Conservation (phyloP, 2,329 filamentous ascomycete genomes). For the Alternaria conjuncta region DNA sequence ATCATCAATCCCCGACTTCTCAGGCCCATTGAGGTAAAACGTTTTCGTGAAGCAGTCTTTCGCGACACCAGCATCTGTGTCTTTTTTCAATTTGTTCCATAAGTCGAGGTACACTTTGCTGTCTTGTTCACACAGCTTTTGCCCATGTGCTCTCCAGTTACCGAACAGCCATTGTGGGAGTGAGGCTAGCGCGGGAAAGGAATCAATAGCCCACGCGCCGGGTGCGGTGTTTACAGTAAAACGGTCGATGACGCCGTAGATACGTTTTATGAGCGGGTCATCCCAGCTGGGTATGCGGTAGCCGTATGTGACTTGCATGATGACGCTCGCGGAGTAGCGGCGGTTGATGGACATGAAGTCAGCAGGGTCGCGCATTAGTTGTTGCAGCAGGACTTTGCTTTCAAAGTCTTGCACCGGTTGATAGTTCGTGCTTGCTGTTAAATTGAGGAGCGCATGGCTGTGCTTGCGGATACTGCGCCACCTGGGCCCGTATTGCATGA, state of each 20-base stretch:
- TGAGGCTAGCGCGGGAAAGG: slow-evolving; percentile 38
- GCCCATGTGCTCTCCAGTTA: slow-evolving; percentile 36
- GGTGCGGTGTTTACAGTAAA: slow-evolving; percentile 42
- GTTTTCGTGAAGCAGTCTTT: slow-evolving; percentile 44
- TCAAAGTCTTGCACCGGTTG: slow-evolving; percentile 55
- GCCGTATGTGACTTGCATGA: slow-evolving; percentile 45
- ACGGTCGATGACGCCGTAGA: slow-evolving; percentile 39
- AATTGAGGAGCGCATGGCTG: slow-evolving; percentile 41
- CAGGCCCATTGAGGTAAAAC: slow-evolving; percentile 42
- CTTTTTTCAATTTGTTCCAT: slow-evolving; percentile 39
- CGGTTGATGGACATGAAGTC: slow-evolving; percentile 42
- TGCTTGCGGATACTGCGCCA: slow-evolving; percentile 47
- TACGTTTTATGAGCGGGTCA: slow-evolving; percentile 41
- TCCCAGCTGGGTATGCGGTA: slow-evolving; percentile 44
- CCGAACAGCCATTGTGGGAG: slow-evolving; percentile 41
- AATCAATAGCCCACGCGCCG: slow-evolving; percentile 36
- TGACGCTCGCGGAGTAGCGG: slow-evolving; percentile 42
- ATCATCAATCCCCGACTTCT: slow-evolving; percentile 44
- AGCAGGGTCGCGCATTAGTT: slow-evolving; percentile 49
- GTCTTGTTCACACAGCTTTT: slow-evolving; percentile 38
- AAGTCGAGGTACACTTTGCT: slow-evolving; percentile 41
- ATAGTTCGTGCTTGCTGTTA: slow-evolving; percentile 45
- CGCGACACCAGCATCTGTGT: slow-evolving; percentile 38
- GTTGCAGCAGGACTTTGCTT: slow-evolving; percentile 53
- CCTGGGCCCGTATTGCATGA: slow-evolving; percentile 52